phyloP scores from a whole-genome alignment of 495 filamentous ascomycete species.

The Cudoniella acicularis region DNA sequence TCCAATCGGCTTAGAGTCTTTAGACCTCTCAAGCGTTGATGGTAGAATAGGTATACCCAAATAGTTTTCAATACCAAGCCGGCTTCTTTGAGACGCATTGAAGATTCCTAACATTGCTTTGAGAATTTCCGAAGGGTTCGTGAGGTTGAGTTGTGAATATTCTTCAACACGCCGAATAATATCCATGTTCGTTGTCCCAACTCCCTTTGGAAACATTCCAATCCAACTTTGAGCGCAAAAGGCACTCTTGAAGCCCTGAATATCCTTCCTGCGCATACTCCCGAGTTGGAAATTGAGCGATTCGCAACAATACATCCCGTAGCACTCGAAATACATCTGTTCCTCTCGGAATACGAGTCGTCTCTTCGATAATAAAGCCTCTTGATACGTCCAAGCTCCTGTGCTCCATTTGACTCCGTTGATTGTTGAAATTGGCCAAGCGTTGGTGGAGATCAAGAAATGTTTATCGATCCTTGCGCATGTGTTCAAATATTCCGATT shows the following conservation, averaged over 20 bases:
- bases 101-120: neutral
- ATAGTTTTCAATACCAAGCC: neutral
- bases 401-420: slow-evolving; percentile 26
- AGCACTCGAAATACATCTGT: slow-evolving; percentile 38
- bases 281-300: neutral
- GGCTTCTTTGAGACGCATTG: slow-evolving; percentile 1
- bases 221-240: neutral
- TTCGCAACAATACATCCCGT: slow-evolving; percentile 24
- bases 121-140: neutral
- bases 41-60: slow-evolving; percentile 2
- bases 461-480: slow-evolving; percentile 10
- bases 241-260: slow-evolving; percentile 4
- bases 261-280: neutral
- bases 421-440: slow-evolving; percentile 13
- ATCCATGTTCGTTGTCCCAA: neutral
- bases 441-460: slow-evolving; percentile 14
- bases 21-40: neutral
- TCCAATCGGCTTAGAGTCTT: slow-evolving; percentile 10
- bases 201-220: slow-evolving; percentile 3
- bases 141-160: slow-evolving; percentile 3
- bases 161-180: slow-evolving; percentile 10
- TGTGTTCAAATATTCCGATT: slow-evolving; percentile 1
- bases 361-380: slow-evolving; percentile 31
- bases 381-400: slow-evolving; percentile 42
- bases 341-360: slow-evolving; percentile 32